phyloP scores from a whole-genome alignment of 441 rosid genomes.

The Breynia disticha region DNA sequence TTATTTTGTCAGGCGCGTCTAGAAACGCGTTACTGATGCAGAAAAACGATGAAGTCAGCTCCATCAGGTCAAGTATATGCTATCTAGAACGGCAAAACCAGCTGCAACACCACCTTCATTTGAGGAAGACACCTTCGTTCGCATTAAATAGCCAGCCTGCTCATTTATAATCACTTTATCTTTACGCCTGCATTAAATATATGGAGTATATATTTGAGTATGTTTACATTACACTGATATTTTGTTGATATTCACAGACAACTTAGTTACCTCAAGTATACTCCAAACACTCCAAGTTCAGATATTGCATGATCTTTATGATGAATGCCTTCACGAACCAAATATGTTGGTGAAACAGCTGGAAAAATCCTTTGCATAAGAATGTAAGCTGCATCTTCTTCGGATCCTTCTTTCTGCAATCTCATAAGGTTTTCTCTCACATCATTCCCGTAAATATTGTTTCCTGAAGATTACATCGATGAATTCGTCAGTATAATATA shows the following conservation, averaged over 20 bases:
- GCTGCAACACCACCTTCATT: conserved; percentile 96
- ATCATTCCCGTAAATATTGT: conserved; percentile 80
- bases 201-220: background rate
- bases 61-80: conserved; percentile 63
- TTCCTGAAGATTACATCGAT: conserved; percentile 36
- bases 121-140: conserved; percentile 88
- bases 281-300: conserved; percentile 79
- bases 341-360: conserved; percentile 37
- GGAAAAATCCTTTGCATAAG: conserved; percentile 99
- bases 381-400: conserved; percentile 82
- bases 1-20: background rate
- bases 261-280: conserved; percentile 68
- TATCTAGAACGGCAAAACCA: conserved; percentile 89
- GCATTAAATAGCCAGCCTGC: conserved; percentile 79
- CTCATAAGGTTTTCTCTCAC: conserved; percentile 71
- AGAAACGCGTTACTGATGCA: background rate
- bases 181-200: conserved; percentile 53
- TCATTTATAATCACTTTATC: conserved; percentile 71
- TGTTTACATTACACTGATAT: background rate
- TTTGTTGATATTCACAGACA: background rate
- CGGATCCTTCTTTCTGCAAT: conserved; percentile 51
- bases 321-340: conserved; percentile 74
- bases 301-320: conserved; percentile 67
- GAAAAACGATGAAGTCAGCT: conserved; percentile 3
- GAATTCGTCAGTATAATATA: background rate